phyloP scores from a whole-genome alignment of 108 stramenopile genomes.

The Fistulifera solaris region DNA sequence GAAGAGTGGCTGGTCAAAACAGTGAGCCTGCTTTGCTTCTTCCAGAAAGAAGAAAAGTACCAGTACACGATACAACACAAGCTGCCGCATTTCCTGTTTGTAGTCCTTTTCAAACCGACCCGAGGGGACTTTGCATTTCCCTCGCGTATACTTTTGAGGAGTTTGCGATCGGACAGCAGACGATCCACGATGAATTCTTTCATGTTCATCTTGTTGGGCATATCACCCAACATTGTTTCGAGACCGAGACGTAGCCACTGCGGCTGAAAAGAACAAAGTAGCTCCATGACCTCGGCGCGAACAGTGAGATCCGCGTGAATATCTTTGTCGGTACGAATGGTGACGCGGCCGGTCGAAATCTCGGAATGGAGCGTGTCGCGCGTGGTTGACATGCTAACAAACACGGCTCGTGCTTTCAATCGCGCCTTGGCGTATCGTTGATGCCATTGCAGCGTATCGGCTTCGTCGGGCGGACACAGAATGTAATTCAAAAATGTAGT shows the following conservation, averaged over 20 bases:
- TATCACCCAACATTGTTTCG: slow-evolving; percentile 78
- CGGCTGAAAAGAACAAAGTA: slow-evolving; percentile 78
- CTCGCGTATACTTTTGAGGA: slow-evolving; percentile 57
- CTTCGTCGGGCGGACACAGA: slow-evolving; percentile 48
- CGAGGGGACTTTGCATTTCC: slow-evolving; percentile 58
- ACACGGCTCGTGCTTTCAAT: slow-evolving; percentile 11
- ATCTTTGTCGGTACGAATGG: slow-evolving; percentile 75
- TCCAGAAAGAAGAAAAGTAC: slow-evolving; percentile 81
- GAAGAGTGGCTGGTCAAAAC: slow-evolving; percentile 63
- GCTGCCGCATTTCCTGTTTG: slow-evolving; percentile 43
- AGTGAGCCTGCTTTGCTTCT: slow-evolving; percentile 40
- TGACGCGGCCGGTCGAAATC: slow-evolving; percentile 59
- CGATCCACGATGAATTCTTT: slow-evolving; percentile 49
- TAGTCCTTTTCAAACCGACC: slow-evolving; percentile 63
- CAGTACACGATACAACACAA: slow-evolving; percentile 58
- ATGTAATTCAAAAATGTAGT: slow-evolving; percentile 76
- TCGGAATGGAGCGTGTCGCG: slow-evolving; percentile 14
- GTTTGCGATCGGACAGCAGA: slow-evolving; percentile 56
- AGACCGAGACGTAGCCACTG: slow-evolving; percentile 88
- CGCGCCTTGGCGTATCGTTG: slow-evolving; percentile 29
- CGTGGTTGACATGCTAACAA: background rate
- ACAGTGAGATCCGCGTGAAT: slow-evolving; percentile 75
- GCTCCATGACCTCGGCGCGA: slow-evolving; percentile 42
- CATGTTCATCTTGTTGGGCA: slow-evolving; percentile 22
- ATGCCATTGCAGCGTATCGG: slow-evolving; percentile 16